Evolutionary conservation across 225 moss, liverwort and hornwort genomes (phyloP).

Genomic region (Polytrichum formosum): DNA sequence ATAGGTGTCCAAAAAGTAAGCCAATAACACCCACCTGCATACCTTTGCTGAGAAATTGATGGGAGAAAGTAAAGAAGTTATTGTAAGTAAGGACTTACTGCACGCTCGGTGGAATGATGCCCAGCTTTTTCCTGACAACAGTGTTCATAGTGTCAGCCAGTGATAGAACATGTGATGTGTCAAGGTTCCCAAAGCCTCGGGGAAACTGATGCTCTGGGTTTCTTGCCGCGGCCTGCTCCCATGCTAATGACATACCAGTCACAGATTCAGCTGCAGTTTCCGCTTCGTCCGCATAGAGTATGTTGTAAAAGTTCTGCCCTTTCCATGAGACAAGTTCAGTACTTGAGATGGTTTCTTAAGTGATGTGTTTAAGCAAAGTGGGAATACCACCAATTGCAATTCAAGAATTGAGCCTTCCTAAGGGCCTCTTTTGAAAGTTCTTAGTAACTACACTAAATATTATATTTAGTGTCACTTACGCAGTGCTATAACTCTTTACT

Average conservation of each 20-base stretch:
- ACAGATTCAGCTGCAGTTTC: constrained; percentile 5
- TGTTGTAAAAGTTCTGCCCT: constrained; percentile 69
- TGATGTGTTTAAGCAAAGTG: background rate
- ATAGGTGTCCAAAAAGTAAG: too few relatives aligned
- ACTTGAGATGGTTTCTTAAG: background rate
- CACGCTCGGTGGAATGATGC: constrained; percentile 63
- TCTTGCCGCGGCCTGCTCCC: constrained; percentile 9
- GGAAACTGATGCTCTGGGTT: constrained; percentile 1
- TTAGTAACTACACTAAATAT: too few relatives aligned
- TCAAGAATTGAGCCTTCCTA: too few relatives aligned
- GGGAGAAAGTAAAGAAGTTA: too few relatives aligned
- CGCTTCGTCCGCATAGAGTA: constrained; percentile 57
- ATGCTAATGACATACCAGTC: background rate
- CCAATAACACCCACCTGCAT: too few relatives aligned
- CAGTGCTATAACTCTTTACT: too few relatives aligned
- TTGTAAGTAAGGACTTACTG: constrained; percentile 17
- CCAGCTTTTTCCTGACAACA: constrained; percentile 61
- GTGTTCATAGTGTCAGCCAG: constrained; percentile 67
- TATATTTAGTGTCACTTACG: too few relatives aligned
- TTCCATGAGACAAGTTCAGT: background rate
- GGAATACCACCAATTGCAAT: too few relatives aligned
- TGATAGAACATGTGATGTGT: constrained; percentile 21
- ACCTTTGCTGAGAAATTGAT: too few relatives aligned
- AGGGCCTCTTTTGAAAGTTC: too few relatives aligned
- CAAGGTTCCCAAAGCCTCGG: constrained; percentile 7